These are phyloP conservation scores for Primulina huaijiensis DNA, from an alignment of 257 asterid species.

Conservation along the genomic window DNA sequence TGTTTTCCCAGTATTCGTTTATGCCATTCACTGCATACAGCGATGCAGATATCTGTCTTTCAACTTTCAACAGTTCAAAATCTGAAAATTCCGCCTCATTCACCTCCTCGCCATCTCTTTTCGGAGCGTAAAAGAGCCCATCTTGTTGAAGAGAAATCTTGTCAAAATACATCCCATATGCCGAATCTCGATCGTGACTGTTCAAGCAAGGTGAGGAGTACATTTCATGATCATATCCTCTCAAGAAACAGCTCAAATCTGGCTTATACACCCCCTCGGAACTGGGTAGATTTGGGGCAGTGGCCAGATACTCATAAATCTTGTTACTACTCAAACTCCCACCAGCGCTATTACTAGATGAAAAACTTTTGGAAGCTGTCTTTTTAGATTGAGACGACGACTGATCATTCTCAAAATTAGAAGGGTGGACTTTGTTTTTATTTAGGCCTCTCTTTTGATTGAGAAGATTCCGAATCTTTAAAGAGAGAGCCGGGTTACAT, in stretches of 20 bases:
- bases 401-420: slow-evolving; percentile 9
- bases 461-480: slow-evolving; percentile 67
- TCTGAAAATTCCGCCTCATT: slow-evolving; percentile 37
- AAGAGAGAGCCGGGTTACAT: slow-evolving; percentile 66
- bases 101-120: slow-evolving; percentile 12
- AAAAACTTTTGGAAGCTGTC: slow-evolving; percentile 15
- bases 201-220: slow-evolving; percentile 24
- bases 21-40: slow-evolving; percentile 66
- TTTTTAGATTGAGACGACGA: slow-evolving; percentile 20
- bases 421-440: slow-evolving; percentile 19
- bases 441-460: slow-evolving; percentile 58
- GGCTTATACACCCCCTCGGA: slow-evolving; percentile 55
- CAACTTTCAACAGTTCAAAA: slow-evolving; percentile 55
- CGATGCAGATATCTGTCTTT: slow-evolving; percentile 71
- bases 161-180: slow-evolving; percentile 30
- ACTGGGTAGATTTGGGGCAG: slow-evolving; percentile 8
- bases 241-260: slow-evolving; percentile 44
- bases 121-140: slow-evolving; percentile 24
- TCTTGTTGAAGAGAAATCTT: slow-evolving; percentile 32
- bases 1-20: slow-evolving; percentile 57
- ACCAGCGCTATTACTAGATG: slow-evolving; percentile 20
- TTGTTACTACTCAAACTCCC: slow-evolving; percentile 19
- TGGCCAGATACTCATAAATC: slow-evolving; percentile 16
- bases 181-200: slow-evolving; percentile 21
- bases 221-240: slow-evolving; percentile 30